A percentile compares a stretch with the other conserved stretches of the same genome.
Conservation (phyloP, 2,329 filamentous ascomycete species). For the Nigrograna mackinnonii region DNA sequence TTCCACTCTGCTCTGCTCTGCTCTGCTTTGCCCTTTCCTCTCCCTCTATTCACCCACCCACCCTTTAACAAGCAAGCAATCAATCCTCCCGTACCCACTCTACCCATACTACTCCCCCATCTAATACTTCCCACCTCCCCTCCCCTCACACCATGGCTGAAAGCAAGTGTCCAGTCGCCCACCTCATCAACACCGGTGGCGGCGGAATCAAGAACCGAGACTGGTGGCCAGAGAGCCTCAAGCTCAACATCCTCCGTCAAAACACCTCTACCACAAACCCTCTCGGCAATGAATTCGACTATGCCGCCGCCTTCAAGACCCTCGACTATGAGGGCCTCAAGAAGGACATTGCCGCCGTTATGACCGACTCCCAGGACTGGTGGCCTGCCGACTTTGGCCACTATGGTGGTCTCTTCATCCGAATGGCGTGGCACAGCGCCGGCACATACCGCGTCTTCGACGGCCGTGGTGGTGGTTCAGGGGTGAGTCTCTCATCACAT, state of each 20-base stretch:
- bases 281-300: constrained; percentile 69
- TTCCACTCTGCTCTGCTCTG: background rate
- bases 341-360: constrained; percentile 70
- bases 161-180: constrained; percentile 39
- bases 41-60: background rate
- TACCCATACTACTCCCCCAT: background rate
- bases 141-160: constrained; percentile 22
- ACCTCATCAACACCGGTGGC: constrained; percentile 47
- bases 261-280: constrained; percentile 68
- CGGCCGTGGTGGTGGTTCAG: constrained; percentile 74
- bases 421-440: constrained; percentile 80
- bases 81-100: background rate
- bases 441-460: constrained; percentile 78
- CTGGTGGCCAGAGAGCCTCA: constrained; percentile 75
- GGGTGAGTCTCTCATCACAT: background rate
- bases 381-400: constrained; percentile 84
- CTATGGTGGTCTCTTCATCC: constrained; percentile 79
- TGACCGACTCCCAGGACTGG: constrained; percentile 80
- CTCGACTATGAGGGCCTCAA: constrained; percentile 73
- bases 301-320: constrained; percentile 71
- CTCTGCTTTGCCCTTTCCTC: background rate
- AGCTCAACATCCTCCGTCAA: constrained; percentile 74
- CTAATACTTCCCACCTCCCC: background rate
- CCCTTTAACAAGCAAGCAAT: background rate
- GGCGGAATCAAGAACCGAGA: constrained; percentile 70